Percentiles rank a stretch among this genome's conserved stretches.
Conservation (phyloP, 169 alveolate genomes). For the Plasmodium gallinaceum region DNA sequence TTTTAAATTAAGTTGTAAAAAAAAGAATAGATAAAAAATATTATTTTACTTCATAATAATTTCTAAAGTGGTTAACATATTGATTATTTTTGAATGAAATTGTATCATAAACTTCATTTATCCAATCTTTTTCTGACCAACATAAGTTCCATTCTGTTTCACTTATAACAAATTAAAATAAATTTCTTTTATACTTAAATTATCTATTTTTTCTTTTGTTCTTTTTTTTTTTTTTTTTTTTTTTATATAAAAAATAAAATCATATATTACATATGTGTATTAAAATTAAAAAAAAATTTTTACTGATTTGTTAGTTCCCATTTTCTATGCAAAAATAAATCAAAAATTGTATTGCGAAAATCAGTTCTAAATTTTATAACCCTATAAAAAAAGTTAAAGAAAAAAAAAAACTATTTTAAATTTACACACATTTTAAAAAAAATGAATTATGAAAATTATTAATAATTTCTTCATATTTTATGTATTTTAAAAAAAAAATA, state of each 20-base stretch:
- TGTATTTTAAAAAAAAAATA: not conserved
- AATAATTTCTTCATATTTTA: too few relatives aligned
- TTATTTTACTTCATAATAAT: slow-evolving; percentile 89
- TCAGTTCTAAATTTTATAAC: slow-evolving; percentile 91
- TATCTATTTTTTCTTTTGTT: not conserved
- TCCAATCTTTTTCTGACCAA: slow-evolving; percentile 96
- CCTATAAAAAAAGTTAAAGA: slow-evolving; percentile 11
- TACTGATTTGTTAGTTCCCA: slow-evolving; percentile 89
- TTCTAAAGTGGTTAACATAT: slow-evolving; percentile 94
- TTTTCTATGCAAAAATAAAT: slow-evolving; percentile 90
- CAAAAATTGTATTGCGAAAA: slow-evolving; percentile 95
- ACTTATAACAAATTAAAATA: slow-evolving; percentile 28
- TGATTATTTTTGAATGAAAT: slow-evolving; percentile 90
- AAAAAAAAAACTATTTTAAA: not conserved
- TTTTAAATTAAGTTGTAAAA: not conserved
- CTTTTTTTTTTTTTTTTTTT: not conserved
- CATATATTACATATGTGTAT: not conserved
- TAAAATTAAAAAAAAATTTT: slow-evolving; percentile 19
- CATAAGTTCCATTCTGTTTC: slow-evolving; percentile 94
- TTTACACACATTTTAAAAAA: too few relatives aligned
- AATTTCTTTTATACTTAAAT: not conserved
- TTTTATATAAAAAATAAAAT: not conserved
- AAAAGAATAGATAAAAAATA: not conserved
- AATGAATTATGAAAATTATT: too few relatives aligned
- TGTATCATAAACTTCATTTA: slow-evolving; percentile 92